A percentile compares a stretch with the other conserved stretches of the same genome.
Evolutionary conservation across 1,284 basidiomycete genomes (phyloP).

Genomic region (Moesziomyces antarcticus): DNA sequence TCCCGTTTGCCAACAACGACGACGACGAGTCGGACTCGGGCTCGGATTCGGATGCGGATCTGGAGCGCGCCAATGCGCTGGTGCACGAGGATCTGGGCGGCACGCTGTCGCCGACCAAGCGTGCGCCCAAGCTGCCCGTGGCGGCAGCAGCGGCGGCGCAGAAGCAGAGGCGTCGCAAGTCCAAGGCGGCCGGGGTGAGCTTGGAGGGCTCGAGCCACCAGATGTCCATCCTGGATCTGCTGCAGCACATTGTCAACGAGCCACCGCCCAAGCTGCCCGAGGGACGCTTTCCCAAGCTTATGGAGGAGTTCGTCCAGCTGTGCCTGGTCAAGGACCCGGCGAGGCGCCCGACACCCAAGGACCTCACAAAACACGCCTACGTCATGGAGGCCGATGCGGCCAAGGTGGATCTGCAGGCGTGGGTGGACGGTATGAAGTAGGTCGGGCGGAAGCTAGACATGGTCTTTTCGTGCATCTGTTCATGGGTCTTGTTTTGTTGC

Average conservation of each 20-base stretch:
- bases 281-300: constrained; percentile 50
- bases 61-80: constrained; percentile 7
- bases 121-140: constrained; percentile 25
- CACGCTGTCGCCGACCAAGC: constrained; percentile 58
- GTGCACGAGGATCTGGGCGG: constrained; percentile 50
- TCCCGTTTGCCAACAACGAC: constrained; percentile 76
- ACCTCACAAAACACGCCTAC: constrained; percentile 54
- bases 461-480: neutral
- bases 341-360: constrained; percentile 61
- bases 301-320: constrained; percentile 60
- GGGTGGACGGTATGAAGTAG: constrained; percentile 48
- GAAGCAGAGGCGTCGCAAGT: constrained; percentile 67
- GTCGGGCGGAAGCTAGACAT: too few relatives aligned
- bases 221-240: constrained; percentile 94
- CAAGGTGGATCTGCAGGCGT: constrained; percentile 54
- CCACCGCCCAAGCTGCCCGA: constrained; percentile 61
- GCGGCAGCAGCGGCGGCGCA: constrained; percentile 29
- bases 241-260: constrained; percentile 93
- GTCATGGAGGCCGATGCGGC: constrained; percentile 47
- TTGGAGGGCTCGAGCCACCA: constrained; percentile 90
- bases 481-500: neutral
- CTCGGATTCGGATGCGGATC: constrained; percentile 26
- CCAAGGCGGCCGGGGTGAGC: constrained; percentile 77
- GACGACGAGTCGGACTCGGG: constrained; percentile 39
- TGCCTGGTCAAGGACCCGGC: constrained; percentile 64